Conservation (phyloP, 1,284 basidiomycete species). For the Cryptococcus floricola region DNA sequence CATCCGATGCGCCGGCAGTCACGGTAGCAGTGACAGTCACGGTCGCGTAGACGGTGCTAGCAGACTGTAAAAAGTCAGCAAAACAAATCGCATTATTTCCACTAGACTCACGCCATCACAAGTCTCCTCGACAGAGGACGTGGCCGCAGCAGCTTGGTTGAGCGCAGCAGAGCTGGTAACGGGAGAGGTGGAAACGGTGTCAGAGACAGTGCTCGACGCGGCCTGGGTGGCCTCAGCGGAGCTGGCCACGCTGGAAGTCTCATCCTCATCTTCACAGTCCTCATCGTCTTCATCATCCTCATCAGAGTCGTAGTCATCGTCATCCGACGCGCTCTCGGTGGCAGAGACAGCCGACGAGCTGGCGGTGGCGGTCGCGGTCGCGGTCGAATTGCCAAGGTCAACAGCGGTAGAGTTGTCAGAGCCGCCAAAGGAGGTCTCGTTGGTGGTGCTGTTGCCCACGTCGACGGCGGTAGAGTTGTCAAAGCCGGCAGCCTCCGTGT, state of each 20-base stretch:
- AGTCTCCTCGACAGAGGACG: neutral
- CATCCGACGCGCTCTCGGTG: neutral
- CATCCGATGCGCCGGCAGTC: constrained; percentile 7
- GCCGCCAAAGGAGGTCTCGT: neutral
- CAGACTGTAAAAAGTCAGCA: constrained; percentile 5
- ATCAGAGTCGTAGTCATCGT: constrained; percentile 1
- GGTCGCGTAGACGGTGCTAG: constrained; percentile 20
- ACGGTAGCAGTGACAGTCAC: constrained; percentile 26
- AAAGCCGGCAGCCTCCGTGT: neutral
- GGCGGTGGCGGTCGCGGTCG: neutral
- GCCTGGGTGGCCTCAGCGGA: neutral
- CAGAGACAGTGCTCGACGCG: neutral
- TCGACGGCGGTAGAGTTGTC: constrained; percentile 2
- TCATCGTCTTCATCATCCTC: constrained; percentile 9
- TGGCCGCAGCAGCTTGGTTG: constrained; percentile 3
- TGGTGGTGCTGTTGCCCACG: neutral
- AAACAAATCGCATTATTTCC: too few relatives aligned
- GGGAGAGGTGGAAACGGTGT: neutral
- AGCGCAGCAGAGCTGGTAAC: neutral
- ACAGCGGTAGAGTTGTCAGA: neutral
- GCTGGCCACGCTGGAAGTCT: constrained; percentile 6
- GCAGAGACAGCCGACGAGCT: neutral
- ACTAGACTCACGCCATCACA: constrained; percentile 20
- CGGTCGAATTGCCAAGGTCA: neutral
- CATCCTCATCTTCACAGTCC: constrained; percentile 14